Conservation (phyloP, 768 basidiomycete genomes). For the Cystofilobasidium bisporidii region DNA sequence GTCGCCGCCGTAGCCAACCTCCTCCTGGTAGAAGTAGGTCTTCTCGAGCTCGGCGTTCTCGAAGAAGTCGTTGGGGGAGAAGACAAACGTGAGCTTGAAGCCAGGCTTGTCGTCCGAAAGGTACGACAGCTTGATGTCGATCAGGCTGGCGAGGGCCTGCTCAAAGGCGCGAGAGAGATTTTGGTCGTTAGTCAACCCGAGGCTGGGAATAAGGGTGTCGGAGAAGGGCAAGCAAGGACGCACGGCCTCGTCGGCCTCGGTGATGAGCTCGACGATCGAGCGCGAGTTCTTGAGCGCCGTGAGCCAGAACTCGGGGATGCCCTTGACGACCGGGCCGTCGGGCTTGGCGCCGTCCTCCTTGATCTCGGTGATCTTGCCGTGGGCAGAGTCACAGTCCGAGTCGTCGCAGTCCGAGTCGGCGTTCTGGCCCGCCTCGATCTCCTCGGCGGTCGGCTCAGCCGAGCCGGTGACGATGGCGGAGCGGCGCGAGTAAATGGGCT, state of each 20-base stretch:
- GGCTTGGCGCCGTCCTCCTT: constrained; percentile 39
- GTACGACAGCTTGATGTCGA: constrained; percentile 71
- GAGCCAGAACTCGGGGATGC: constrained; percentile 96
- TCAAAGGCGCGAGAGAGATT: no score
- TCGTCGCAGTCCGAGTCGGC: constrained; percentile 57
- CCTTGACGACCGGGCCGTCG: constrained; percentile 38
- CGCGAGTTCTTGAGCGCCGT: constrained; percentile 88
- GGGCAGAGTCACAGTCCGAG: constrained; percentile 46
- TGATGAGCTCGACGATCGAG: constrained; percentile 76
- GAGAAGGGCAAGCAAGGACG: constrained; percentile 18
- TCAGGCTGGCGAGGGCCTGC: constrained; percentile 68
- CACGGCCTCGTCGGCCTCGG: constrained; percentile 68
- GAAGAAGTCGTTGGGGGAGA: constrained; percentile 76
- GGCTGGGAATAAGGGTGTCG: no score
- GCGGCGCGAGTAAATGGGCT: constrained; percentile 78
- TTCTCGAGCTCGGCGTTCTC: constrained; percentile 74
- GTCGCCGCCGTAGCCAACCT: constrained; percentile 91
- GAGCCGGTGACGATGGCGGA: constrained; percentile 70
- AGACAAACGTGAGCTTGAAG: constrained; percentile 80
- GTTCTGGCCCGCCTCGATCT: constrained; percentile 70
- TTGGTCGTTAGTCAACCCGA: no score
- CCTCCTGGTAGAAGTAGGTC: constrained; percentile 81
- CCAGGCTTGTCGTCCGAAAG: constrained; percentile 69
- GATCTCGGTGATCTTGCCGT: constrained; percentile 21
- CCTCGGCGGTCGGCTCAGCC: constrained; percentile 62